Base-by-base conservation (phyloP, 176 grass and related monocot genomes). In the Saccharum officinarum region DNA sequence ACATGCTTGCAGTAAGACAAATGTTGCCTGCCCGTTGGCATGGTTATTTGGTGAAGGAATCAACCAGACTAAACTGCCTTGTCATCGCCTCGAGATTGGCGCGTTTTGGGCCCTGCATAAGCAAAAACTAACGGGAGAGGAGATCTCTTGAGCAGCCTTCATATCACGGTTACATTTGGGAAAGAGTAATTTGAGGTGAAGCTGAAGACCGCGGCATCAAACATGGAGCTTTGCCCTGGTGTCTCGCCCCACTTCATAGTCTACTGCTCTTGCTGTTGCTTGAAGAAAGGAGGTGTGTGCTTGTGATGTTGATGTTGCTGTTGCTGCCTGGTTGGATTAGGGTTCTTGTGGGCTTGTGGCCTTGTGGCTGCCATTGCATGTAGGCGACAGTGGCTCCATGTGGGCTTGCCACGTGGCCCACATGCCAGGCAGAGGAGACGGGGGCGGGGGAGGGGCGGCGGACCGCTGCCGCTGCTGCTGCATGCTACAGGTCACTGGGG, bases 151-250 rank as follows among this genome's bases (percentile, higher is more conserved):
- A 42, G 46, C 26, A 14, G 46, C 20, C 38, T 42, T 3, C 6
- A 77, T 69, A 73, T 23, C 54, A 67, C 77, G 16, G 18, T 17
- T 33, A 61, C 77, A 70, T 5, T 18, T 73, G 31, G 30, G 64
- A 26, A 39, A 11, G 8, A 9, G 13, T 59, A 36, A 7, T 78
- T 61, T 82, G 65, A 31, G 16, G n/a, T 33, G 75, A 76, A 44
- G 36, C 75, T 62, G 69, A 68, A 52, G 2, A 80, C 13, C 9
- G 26, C 17, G 80, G 85, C 85, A 75, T 69, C 68, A 55, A 87
- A 87, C 76, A 76, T 70, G 76, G 76, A 80, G 45, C 31, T 17
- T 20, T 84, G 70, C 31, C 69, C 6, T 91, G 75, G 46, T 87
- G 49, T 75, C 52, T 10, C 3, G 84, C 67, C 61, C 75, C 34